phyloP scores from a whole-genome alignment of 2,329 filamentous ascomycete species.

The Stenocarpella maydis region DNA sequence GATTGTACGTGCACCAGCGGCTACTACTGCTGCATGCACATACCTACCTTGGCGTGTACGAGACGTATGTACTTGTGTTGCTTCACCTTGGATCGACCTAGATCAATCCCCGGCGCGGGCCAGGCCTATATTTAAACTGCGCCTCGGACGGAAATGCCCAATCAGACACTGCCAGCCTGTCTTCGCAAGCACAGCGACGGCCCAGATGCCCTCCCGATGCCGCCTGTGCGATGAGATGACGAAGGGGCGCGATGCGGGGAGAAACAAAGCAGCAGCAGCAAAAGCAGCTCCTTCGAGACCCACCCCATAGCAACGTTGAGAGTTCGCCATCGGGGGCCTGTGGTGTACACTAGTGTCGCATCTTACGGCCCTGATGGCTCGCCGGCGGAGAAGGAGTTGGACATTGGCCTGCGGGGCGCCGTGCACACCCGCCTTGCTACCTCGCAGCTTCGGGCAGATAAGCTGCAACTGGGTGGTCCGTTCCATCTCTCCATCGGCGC shows the following conservation, averaged over 20 bases:
- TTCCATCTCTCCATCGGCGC: neutral
- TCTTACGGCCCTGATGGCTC: neutral
- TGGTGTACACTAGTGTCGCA: neutral
- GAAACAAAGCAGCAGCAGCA: constrained; percentile 9
- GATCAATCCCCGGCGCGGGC: constrained; percentile 2
- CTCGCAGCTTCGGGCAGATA: constrained; percentile 16
- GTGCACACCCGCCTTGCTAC: neutral
- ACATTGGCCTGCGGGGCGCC: constrained; percentile 7
- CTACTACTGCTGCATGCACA: neutral
- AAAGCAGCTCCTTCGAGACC: neutral
- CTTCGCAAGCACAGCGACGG: constrained; percentile 2
- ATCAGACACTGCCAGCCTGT: neutral
- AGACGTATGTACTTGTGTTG: neutral
- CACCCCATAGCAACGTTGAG: constrained; percentile 6
- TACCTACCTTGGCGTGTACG: no score
- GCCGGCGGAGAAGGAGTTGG: neutral
- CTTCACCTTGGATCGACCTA: neutral
- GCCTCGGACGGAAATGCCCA: constrained; percentile 15
- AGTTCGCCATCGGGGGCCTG: neutral
- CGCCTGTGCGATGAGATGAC: neutral
- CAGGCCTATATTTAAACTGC: constrained; percentile 24
- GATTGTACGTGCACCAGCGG: neutral
- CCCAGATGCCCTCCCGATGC: neutral
- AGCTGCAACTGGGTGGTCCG: constrained; percentile 7
- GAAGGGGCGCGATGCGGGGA: constrained; percentile 19